Evolutionary conservation across 2,329 filamentous ascomycete species (phyloP).

Genomic region (Westerdykella ornata): DNA sequence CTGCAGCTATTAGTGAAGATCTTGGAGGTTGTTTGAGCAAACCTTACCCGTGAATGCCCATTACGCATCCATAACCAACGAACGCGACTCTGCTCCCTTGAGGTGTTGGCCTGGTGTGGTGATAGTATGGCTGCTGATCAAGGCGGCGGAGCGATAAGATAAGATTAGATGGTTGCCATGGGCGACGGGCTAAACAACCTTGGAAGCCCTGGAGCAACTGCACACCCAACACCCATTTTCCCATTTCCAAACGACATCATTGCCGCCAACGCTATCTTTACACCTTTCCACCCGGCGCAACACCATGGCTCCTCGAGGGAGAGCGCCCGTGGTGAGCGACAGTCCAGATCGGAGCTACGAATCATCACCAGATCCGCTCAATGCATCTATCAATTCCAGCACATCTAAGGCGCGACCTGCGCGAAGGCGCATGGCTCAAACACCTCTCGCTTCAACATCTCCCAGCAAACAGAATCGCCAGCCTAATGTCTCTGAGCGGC

Average conservation of each 20-base stretch:
- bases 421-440: conserved; percentile 14
- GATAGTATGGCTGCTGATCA: conserved; percentile 7
- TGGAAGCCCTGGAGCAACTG: conserved; percentile 1
- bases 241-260: conserved; percentile 5
- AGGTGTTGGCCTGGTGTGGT: background rate
- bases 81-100: conserved; percentile 5
- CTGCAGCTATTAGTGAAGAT: conserved; percentile 43
- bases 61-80: conserved; percentile 10
- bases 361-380: conserved; percentile 36
- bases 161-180: conserved; percentile 24
- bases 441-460: conserved; percentile 24
- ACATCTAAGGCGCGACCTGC: conserved; percentile 14
- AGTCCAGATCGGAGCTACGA: conserved; percentile 20
- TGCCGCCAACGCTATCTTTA: background rate
- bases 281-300: background rate
- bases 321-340: conserved; percentile 13
- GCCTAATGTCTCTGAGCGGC: conserved; percentile 12
- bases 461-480: conserved; percentile 24
- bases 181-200: conserved; percentile 13
- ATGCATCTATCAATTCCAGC: conserved; percentile 24
- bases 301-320: conserved; percentile 23
- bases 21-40: conserved; percentile 3
- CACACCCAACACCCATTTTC: conserved; percentile 9
- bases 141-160: conserved; percentile 13
- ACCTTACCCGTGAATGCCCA: background rate